These are phyloP conservation scores for Nannizziopsis barbatae DNA, from an alignment of 2,329 filamentous ascomycete genomes.

Conservation along the genomic window DNA sequence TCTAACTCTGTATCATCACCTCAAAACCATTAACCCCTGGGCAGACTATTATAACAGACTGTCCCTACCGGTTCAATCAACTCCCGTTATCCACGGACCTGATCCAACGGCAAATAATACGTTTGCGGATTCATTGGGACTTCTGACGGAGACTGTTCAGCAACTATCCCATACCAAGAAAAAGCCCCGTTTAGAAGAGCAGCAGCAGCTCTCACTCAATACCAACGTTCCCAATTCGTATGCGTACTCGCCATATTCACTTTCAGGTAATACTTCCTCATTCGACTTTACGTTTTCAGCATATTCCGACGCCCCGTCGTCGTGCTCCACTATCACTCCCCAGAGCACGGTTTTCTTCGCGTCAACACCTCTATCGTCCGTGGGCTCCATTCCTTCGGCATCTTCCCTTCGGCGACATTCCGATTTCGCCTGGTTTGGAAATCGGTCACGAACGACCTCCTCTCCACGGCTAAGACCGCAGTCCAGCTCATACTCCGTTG, in stretches of 20 bases:
- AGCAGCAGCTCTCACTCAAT: constrained; percentile 14
- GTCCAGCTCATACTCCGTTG: constrained; percentile 8
- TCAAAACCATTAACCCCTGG: background rate
- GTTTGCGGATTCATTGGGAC: constrained; percentile 3
- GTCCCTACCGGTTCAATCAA: background rate
- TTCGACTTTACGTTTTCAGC: constrained; percentile 56
- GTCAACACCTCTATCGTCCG: constrained; percentile 59
- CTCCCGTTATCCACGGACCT: background rate
- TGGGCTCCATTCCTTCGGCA: constrained; percentile 22
- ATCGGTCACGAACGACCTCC: constrained; percentile 20
- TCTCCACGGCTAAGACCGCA: constrained; percentile 50
- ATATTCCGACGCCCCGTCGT: constrained; percentile 58
- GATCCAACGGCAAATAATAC: background rate
- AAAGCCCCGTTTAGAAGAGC: constrained; percentile 7
- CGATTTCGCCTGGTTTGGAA: constrained; percentile 3
- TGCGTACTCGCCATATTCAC: constrained; percentile 62
- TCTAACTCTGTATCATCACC: too few species aligned
- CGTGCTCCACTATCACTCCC: constrained; percentile 46
- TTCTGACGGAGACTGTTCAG: constrained; percentile 8
- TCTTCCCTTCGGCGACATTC: constrained; percentile 19
- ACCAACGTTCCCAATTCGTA: constrained; percentile 42
- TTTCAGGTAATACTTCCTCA: constrained; percentile 48
- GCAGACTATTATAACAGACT: constrained; percentile 7
- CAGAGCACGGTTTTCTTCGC: constrained; percentile 57
- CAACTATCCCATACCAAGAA: constrained; percentile 5